Percentiles rank a stretch among this genome's conserved stretches.
Evolutionary conservation across 805 yeast species (phyloP).

Genomic region (Candida nanaspora): DNA sequence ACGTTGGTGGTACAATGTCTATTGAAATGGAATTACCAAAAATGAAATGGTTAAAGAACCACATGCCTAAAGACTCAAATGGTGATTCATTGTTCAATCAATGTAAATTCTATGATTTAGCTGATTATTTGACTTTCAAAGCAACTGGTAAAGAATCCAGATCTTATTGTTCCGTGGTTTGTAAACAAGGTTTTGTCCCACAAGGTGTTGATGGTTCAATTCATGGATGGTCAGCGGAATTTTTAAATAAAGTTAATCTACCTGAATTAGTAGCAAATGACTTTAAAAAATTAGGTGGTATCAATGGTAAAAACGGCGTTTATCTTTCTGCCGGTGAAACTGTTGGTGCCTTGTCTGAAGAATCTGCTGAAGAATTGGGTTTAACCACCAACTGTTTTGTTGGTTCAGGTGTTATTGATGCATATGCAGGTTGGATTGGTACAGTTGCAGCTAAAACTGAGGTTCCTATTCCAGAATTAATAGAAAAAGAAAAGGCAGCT

Average conservation of each 20-base stretch:
- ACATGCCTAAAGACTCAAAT: slow-evolving; percentile 49
- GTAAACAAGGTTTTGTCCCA: slow-evolving; percentile 94
- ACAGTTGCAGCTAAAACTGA: slow-evolving; percentile 90
- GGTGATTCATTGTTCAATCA: slow-evolving; percentile 34
- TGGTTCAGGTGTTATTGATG: slow-evolving; percentile 95
- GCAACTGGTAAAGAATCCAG: slow-evolving; percentile 87
- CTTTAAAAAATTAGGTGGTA: slow-evolving; percentile 78
- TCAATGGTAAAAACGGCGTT: slow-evolving; percentile 61
- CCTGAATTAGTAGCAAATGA: slow-evolving; percentile 72
- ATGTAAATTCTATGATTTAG: slow-evolving; percentile 84
- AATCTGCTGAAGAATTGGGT: slow-evolving; percentile 79
- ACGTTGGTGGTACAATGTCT: slow-evolving; percentile 97
- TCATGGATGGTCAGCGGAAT: slow-evolving; percentile 87
- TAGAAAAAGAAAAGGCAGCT: slow-evolving; percentile 39
- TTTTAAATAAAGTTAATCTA: slow-evolving; percentile 60
- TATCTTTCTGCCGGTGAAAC: slow-evolving; percentile 85
- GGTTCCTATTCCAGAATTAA: slow-evolving; percentile 41
- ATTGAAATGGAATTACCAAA: slow-evolving; percentile 98
- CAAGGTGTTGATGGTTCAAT: slow-evolving; percentile 80
- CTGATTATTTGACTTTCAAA: slow-evolving; percentile 85
- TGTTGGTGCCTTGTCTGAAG: slow-evolving; percentile 62
- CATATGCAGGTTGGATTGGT: slow-evolving; percentile 98
- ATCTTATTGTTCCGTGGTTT: slow-evolving; percentile 83
- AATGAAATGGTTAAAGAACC: slow-evolving; percentile 89
- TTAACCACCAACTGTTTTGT: slow-evolving; percentile 73